Base-by-base conservation (phyloP, 2,329 filamentous ascomycete genomes). In the Penicillium sp. region DNA sequence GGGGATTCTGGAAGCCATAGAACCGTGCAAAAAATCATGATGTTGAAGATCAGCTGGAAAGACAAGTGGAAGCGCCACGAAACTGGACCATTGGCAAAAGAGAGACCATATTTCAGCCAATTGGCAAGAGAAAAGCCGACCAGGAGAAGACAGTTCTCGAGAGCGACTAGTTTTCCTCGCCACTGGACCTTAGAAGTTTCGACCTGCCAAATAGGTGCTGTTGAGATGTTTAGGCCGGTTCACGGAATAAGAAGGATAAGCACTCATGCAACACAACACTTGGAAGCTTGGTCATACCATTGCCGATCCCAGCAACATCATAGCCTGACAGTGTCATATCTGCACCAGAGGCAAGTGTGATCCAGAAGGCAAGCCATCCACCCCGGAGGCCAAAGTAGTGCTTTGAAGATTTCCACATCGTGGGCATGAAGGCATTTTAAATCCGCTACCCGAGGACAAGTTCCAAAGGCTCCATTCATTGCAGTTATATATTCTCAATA, bases 191-290 rank as follows among this genome's bases (percentile, higher is more conserved):
- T 77, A 1, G 76, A 78, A 0, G 77, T 81, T 58, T 82, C 79
- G 7, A 77, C 75, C 63, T 74, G 79, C 78, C 79, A 82, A 4
- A 81, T 73, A 6, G 76, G 78, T 14, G 77, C 77, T 2, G 77
- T 79, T 0, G 76, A 71, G 1, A 79, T 81, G 57, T 81, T 81
- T 46, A 81, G 72, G 11, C 79, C 79, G 53, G 25, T 4, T 20
- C n/a, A 20, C 22, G 22, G 15, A 37, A 33, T 23, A 11, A 40
- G 7, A 27, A 15, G 25, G 4, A 26, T 55, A 15, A 54, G 18
- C 14, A n/a, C 26, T 11, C 33, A 18, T 26, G 31, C 33, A 33
- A 8, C 15, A 15, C 26, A 18, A 23, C 14, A 20, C 6, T 31
- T 31, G 2, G 1, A 20, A n/a, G 7, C 15, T 18, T 5, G 4